Conservation (phyloP, 805 yeast species). For the Ogataea sp. region DNA sequence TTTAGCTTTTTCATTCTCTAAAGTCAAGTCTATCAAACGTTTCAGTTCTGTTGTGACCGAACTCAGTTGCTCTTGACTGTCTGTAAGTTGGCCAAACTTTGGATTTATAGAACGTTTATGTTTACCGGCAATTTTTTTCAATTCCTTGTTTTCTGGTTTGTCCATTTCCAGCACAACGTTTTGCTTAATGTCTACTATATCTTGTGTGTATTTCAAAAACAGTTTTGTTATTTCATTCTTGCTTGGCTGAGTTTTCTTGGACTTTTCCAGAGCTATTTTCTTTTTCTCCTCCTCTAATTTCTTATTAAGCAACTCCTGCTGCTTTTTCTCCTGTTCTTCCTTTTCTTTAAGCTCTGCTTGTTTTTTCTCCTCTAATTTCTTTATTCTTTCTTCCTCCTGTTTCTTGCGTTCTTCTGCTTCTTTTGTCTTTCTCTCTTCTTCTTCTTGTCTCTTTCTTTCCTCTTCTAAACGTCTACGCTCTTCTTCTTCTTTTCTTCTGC, state of each 20-base stretch:
- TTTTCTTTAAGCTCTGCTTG: conserved; percentile 10
- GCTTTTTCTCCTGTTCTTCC: no score
- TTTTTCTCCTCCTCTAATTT: conserved; percentile 1
- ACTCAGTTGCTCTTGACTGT: conserved; percentile 51
- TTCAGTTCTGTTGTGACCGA: conserved; percentile 43
- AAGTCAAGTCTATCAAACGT: conserved; percentile 40
- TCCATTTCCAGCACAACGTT: conserved; percentile 50
- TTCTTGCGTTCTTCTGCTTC: conserved; percentile 14
- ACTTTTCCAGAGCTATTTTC: conserved; percentile 9
- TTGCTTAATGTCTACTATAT: conserved; percentile 49
- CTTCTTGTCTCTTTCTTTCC: neutral
- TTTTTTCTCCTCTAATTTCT: conserved; percentile 4
- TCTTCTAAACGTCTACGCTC: conserved; percentile 9
- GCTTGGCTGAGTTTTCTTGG: conserved; percentile 24
- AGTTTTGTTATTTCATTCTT: conserved; percentile 30
- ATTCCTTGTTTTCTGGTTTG: conserved; percentile 23
- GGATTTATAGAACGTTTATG: conserved; percentile 76
- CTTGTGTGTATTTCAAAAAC: conserved; percentile 40
- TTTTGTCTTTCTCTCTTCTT: conserved; percentile 2
- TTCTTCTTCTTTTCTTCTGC: conserved; percentile 6
- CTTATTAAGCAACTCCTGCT: neutral
- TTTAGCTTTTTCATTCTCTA: conserved; percentile 42
- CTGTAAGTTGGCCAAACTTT: conserved; percentile 85
- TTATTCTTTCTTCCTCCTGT: conserved; percentile 9
- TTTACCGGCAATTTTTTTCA: conserved; percentile 47